Percentiles rank a stretch among this genome's conserved stretches.
These are phyloP conservation scores for Sporisorium graminicola DNA, from an alignment of 1,284 basidiomycete species.

Conservation along the genomic window DNA sequence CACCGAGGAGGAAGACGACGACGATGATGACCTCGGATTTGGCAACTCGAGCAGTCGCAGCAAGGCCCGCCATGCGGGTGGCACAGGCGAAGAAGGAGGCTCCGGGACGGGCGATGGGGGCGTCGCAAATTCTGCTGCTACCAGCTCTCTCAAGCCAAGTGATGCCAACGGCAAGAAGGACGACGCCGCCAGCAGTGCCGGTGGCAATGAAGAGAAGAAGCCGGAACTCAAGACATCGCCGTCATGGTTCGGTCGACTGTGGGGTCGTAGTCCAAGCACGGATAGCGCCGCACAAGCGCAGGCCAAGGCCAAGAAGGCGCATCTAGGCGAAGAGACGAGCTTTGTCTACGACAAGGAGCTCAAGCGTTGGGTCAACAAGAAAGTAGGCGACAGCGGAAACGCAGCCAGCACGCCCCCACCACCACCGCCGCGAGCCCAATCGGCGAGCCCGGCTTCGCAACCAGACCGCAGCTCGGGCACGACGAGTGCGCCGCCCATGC, in stretches of 20 bases:
- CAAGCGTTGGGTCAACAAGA: conserved; percentile 96
- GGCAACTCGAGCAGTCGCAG: conserved; percentile 76
- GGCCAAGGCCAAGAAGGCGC: conserved; percentile 74
- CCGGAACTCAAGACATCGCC: conserved; percentile 59
- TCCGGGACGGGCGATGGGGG: conserved; percentile 28
- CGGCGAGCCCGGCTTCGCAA: conserved; percentile 60
- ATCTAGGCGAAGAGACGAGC: conserved; percentile 88
- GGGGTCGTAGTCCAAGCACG: conserved; percentile 62
- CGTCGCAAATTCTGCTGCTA: conserved; percentile 25
- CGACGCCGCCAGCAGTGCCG: conserved; percentile 14
- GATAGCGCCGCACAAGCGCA: conserved; percentile 69
- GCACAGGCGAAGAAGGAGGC: conserved; percentile 7
- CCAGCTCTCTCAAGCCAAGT: conserved; percentile 10
- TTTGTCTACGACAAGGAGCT: conserved; percentile 95
- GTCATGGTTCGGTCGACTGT: conserved; percentile 80
- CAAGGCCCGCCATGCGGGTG: conserved; percentile 19
- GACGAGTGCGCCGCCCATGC: conserved; percentile 40
- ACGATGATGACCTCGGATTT: conserved; percentile 87
- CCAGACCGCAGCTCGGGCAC: conserved; percentile 37
- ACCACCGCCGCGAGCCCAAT: conserved; percentile 63
- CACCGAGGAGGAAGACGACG: conserved; percentile 71
- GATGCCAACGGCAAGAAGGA: conserved; percentile 26
- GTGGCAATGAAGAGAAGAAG: conserved; percentile 31
- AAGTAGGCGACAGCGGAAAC: conserved; percentile 72
- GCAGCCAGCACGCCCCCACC: conserved; percentile 55